A percentile compares a stretch with the other conserved stretches of the same genome.
Evolutionary conservation across 768 basidiomycete species (phyloP).

Genomic region (Coprinopsis marcescibilis): DNA sequence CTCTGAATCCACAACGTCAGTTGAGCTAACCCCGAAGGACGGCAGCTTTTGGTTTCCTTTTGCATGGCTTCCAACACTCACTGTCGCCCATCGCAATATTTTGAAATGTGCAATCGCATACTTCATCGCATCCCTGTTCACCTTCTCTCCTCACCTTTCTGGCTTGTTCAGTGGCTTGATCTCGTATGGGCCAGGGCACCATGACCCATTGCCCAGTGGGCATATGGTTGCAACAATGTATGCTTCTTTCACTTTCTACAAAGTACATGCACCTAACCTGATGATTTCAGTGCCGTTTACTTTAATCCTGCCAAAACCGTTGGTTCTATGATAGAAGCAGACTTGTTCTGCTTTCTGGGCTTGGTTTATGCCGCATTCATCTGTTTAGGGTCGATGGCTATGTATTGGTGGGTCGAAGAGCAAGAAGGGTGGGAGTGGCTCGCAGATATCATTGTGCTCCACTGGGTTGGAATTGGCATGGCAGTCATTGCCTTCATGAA

Average conservation of each 20-base stretch:
- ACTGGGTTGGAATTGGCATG: slow-evolving; percentile 84
- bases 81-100: slow-evolving; percentile 61
- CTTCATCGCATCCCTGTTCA: slow-evolving; percentile 86
- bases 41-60: background rate
- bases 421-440: slow-evolving; percentile 66
- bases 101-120: slow-evolving; percentile 92
- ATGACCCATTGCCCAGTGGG: slow-evolving; percentile 66
- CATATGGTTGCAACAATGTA: slow-evolving; percentile 95
- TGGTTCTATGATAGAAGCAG: slow-evolving; percentile 90
- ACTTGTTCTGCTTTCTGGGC: slow-evolving; percentile 70
- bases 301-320: slow-evolving; percentile 92
- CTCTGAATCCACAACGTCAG: background rate
- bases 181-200: slow-evolving; percentile 42
- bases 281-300: slow-evolving; percentile 61
- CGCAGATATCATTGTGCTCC: slow-evolving; percentile 66
- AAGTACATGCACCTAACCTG: slow-evolving; percentile 2
- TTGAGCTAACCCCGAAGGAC: background rate
- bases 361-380: slow-evolving; percentile 67
- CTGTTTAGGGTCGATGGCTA: slow-evolving; percentile 67
- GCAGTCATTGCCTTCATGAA: slow-evolving; percentile 86
- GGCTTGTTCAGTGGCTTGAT: slow-evolving; percentile 58
- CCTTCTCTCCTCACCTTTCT: slow-evolving; percentile 75
- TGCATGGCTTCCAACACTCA: slow-evolving; percentile 30
- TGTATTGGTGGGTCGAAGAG: slow-evolving; percentile 76
- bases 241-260: slow-evolving; percentile 20